Evolutionary conservation across 2,329 filamentous ascomycete species (phyloP).

Genomic region (Emydomyces testavorans): DNA sequence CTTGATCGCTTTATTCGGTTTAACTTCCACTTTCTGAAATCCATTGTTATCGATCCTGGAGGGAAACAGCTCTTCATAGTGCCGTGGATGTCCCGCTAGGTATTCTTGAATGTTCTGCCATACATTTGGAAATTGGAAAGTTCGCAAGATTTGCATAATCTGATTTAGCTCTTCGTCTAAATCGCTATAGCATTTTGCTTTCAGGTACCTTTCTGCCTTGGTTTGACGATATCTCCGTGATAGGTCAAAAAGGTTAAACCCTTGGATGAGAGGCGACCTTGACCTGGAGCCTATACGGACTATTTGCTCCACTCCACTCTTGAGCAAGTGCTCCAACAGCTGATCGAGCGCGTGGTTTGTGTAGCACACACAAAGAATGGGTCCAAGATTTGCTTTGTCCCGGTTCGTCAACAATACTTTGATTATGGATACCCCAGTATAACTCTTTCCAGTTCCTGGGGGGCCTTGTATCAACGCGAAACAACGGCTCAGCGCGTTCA

Average conservation of each 20-base stretch:
- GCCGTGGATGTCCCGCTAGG: not conserved
- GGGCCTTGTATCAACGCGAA: constrained; percentile 57
- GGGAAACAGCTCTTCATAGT: constrained; percentile 3
- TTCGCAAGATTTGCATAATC: not conserved
- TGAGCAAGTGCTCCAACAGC: constrained; percentile 53
- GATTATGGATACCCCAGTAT: constrained; percentile 49
- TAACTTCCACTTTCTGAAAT: not conserved
- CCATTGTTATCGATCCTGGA: not conserved
- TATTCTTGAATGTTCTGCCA: constrained; percentile 3
- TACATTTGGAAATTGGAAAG: not conserved
- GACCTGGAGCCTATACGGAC: constrained; percentile 52
- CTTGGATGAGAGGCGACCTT: constrained; percentile 43
- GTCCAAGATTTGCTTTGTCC: constrained; percentile 29
- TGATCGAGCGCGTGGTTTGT: constrained; percentile 59
- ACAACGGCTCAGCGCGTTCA: constrained; percentile 31
- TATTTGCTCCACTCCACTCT: constrained; percentile 45
- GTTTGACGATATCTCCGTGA: constrained; percentile 27
- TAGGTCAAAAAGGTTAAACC: constrained; percentile 39
- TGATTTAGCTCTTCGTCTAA: constrained; percentile 14
- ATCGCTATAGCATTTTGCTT: constrained; percentile 14
- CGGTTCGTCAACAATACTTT: constrained; percentile 32
- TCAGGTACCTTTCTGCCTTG: constrained; percentile 20
- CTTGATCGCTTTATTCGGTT: constrained; percentile 1
- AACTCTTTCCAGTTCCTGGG: constrained; percentile 59
- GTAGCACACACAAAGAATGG: constrained; percentile 44